phyloP scores from a whole-genome alignment of 129 eudicot species.

The Pulicaria dysenterica region DNA sequence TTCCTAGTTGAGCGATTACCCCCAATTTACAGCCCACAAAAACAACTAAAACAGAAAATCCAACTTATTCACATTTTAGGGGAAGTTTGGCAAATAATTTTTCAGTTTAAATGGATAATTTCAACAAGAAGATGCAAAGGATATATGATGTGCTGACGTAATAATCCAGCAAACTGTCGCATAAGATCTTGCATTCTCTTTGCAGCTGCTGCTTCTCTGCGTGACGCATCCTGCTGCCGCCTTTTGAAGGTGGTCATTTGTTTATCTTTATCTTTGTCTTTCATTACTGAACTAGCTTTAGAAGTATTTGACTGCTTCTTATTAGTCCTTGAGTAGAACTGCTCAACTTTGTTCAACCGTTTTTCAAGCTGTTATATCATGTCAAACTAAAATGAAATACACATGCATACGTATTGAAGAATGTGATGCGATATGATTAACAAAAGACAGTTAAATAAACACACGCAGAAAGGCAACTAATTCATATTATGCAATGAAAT shows the following conservation, averaged over 20 bases:
- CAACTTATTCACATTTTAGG: not conserved
- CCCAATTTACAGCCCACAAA: too few relatives aligned
- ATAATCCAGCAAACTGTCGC: constrained; percentile 61
- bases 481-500: not conserved
- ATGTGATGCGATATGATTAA: not conserved
- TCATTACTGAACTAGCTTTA: constrained; percentile 58
- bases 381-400: constrained; percentile 10
- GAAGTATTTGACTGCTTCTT: constrained; percentile 57
- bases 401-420: not conserved
- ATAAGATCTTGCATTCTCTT: constrained; percentile 94
- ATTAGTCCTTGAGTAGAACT: constrained; percentile 57
- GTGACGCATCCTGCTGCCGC: constrained; percentile 71
- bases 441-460: not conserved
- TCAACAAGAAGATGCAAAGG: constrained; percentile 26
- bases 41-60: not conserved
- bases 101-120: not conserved
- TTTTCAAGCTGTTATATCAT: constrained; percentile 68
- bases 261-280: constrained; percentile 74
- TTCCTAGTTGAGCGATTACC: not conserved
- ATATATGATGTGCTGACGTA: constrained; percentile 63
- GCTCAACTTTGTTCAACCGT: constrained; percentile 63
- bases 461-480: not conserved
- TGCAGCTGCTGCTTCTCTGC: constrained; percentile 67
- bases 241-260: constrained; percentile 49
- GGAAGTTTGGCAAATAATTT: not conserved